phyloP scores from a whole-genome alignment of 2,329 filamentous ascomycete species.

The Colletotrichum plurivorum region DNA sequence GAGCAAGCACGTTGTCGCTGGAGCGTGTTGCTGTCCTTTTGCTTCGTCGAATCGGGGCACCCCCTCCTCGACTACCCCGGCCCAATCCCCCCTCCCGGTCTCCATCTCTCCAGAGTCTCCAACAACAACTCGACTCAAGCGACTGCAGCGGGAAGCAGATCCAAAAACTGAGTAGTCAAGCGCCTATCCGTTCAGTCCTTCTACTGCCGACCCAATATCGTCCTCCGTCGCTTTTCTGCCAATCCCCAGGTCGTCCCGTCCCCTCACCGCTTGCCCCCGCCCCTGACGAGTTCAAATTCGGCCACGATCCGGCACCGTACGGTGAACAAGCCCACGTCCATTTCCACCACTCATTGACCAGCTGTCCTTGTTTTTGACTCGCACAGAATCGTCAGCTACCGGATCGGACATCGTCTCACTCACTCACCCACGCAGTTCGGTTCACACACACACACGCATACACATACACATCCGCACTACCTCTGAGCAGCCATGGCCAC shows the following conservation, averaged over 20 bases:
- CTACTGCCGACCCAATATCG: constrained; percentile 31
- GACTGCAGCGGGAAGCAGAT: constrained; percentile 22
- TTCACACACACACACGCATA: neutral
- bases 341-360: constrained; percentile 39
- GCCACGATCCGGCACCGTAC: constrained; percentile 32
- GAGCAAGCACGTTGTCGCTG: neutral
- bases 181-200: constrained; percentile 11
- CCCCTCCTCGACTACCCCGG: constrained; percentile 6
- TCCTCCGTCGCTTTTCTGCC: constrained; percentile 29
- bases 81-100: neutral
- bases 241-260: constrained; percentile 16
- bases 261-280: constrained; percentile 36
- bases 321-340: constrained; percentile 14
- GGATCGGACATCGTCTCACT: constrained; percentile 8
- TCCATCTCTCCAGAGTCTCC: neutral
- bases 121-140: constrained; percentile 3
- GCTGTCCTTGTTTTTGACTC: constrained; percentile 13
- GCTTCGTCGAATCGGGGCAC: constrained; percentile 5
- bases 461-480: neutral
- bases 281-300: constrained; percentile 39
- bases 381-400: constrained; percentile 21
- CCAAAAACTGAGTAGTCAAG: constrained; percentile 19
- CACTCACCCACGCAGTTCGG: neutral
- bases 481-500: constrained; percentile 71
- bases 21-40: too few relatives aligned